Conservation (phyloP, 1,284 basidiomycete genomes). For the Puccinia horiana region DNA sequence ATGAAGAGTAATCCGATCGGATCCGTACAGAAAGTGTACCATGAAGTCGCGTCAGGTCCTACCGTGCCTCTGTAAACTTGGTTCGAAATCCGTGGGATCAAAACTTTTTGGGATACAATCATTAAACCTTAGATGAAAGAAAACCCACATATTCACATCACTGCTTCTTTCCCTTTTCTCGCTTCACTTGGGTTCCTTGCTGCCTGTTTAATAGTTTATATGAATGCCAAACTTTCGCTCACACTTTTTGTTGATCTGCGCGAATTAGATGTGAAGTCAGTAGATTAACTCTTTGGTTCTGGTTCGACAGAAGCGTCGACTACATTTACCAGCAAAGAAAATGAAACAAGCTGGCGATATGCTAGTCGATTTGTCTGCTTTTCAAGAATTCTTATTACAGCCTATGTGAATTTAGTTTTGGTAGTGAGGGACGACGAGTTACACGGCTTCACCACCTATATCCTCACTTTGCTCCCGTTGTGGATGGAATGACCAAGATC, state of each 20-base stretch:
- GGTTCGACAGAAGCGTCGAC: not conserved
- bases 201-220: conserved; percentile 22
- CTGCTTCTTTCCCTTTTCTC: conserved; percentile 1
- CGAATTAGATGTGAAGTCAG: too few relatives aligned
- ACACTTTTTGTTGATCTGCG: too few relatives aligned
- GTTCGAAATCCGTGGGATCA: not conserved
- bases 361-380: too few relatives aligned
- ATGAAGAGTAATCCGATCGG: not conserved
- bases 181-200: not conserved
- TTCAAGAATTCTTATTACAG: too few relatives aligned
- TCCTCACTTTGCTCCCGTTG: too few relatives aligned
- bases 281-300: not conserved
- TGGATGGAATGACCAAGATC: too few relatives aligned
- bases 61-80: not conserved
- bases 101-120: not conserved
- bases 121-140: conserved; percentile 3
- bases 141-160: conserved; percentile 10
- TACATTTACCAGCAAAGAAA: too few relatives aligned
- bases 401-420: too few relatives aligned
- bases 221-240: not conserved
- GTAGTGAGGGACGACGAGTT: too few relatives aligned
- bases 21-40: not conserved
- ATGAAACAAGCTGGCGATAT: too few relatives aligned
- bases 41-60: not conserved
- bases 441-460: too few relatives aligned